Conservation (phyloP, 441 rosid genomes). For the Populus hybrid region DNA sequence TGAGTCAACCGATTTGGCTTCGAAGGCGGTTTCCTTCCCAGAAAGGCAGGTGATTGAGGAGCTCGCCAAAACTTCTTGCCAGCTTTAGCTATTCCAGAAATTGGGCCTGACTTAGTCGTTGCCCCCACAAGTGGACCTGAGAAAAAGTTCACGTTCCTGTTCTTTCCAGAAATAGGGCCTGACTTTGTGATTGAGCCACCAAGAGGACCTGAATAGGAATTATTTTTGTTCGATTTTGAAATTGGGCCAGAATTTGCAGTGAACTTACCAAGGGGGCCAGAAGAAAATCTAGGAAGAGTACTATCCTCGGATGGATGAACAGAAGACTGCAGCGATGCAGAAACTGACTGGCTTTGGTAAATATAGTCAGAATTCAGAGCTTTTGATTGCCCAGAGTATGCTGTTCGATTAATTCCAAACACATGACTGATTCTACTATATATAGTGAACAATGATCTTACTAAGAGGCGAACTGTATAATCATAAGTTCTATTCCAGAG, state of each 20-base stretch:
- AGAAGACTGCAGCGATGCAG: slow-evolving; percentile 53
- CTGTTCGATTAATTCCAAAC: slow-evolving; percentile 53
- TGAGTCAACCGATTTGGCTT: slow-evolving; percentile 61
- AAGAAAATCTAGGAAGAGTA: slow-evolving; percentile 63
- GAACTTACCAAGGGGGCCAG: slow-evolving; percentile 67
- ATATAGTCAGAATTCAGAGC: slow-evolving; percentile 51
- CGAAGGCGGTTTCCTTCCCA: slow-evolving; percentile 42
- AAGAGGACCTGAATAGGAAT: slow-evolving; percentile 89
- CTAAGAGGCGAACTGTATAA: slow-evolving; percentile 64
- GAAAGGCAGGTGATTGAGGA: slow-evolving; percentile 32
- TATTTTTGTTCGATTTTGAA: slow-evolving; percentile 40
- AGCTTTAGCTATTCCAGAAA: slow-evolving; percentile 41
- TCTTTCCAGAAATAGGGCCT: slow-evolving; percentile 44
- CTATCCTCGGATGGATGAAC: slow-evolving; percentile 51
- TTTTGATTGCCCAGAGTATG: slow-evolving; percentile 41
- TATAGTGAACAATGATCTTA: slow-evolving; percentile 73
- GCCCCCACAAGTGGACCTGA: slow-evolving; percentile 74
- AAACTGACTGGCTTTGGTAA: slow-evolving; percentile 66
- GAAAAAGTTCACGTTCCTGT: slow-evolving; percentile 46
- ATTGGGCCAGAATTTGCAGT: slow-evolving; percentile 46
- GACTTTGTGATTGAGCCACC: slow-evolving; percentile 42
- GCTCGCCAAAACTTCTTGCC: slow-evolving; percentile 58
- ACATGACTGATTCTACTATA: slow-evolving; percentile 58
- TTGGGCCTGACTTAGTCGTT: slow-evolving; percentile 56
- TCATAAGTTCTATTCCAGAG: slow-evolving; percentile 91